Conservation (phyloP, 441 rosid species). For the Aleurites moluccanus region DNA sequence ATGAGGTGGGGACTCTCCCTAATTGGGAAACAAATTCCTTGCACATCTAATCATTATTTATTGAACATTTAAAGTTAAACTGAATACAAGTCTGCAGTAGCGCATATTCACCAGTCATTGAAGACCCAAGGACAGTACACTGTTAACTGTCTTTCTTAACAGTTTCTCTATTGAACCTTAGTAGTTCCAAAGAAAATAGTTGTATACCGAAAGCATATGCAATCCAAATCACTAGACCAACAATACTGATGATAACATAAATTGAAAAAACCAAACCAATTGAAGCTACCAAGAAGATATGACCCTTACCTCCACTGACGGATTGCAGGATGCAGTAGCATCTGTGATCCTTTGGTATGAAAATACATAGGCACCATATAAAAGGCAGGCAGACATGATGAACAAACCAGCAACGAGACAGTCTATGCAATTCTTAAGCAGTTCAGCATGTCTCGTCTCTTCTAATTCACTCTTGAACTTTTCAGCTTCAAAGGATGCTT, state of each 20-base stretch:
- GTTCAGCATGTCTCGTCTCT: conserved; percentile 66
- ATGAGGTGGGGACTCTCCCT: neutral
- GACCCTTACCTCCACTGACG: conserved; percentile 38
- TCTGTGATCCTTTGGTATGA: conserved; percentile 68
- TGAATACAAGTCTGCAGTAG: neutral
- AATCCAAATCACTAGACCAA: neutral
- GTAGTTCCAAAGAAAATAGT: neutral
- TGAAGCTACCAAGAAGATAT: neutral
- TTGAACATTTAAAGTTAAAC: neutral
- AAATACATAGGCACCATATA: conserved; percentile 60
- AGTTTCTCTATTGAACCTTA: neutral
- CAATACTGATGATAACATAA: neutral
- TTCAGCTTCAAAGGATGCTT: conserved; percentile 68
- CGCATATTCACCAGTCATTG: neutral
- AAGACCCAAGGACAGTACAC: neutral
- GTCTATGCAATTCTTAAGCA: conserved; percentile 63
- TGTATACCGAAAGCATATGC: neutral
- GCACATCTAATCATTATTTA: neutral
- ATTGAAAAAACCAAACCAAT: neutral
- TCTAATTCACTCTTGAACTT: conserved; percentile 72
- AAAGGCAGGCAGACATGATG: conserved; percentile 55
- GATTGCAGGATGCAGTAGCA: conserved; percentile 63
- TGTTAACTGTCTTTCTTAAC: neutral
- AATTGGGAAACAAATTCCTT: neutral
- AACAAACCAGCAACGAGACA: conserved; percentile 81